Evolutionary conservation across 345 rosid species (phyloP).

Genomic region (Populus nigra): DNA sequence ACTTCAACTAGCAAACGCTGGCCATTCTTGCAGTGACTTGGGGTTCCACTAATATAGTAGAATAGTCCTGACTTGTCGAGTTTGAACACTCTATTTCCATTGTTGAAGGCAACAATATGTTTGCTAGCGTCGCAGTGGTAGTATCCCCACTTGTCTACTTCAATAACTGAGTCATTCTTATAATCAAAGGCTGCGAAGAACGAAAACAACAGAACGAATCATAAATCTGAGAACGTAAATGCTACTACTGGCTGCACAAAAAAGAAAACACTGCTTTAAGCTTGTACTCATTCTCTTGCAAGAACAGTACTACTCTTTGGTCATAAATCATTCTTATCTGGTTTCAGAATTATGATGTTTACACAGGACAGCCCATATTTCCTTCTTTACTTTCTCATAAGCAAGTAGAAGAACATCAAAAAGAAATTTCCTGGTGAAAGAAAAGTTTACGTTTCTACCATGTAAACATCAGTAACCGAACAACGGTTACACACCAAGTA

Average conservation of each 20-base stretch:
- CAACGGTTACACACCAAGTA: neutral
- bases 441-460: neutral
- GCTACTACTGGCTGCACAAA: neutral
- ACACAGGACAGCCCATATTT: no score
- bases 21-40: constrained; percentile 62
- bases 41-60: constrained; percentile 68
- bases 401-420: no score
- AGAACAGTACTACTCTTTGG: neutral
- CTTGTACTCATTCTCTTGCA: neutral
- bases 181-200: constrained; percentile 55
- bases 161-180: constrained; percentile 65
- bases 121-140: constrained; percentile 63
- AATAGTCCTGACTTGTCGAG: constrained; percentile 73
- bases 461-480: neutral
- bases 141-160: constrained; percentile 74
- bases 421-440: no score
- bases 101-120: constrained; percentile 44
- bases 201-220: neutral
- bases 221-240: neutral
- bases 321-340: neutral
- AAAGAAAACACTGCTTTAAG: neutral
- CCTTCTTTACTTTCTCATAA: no score
- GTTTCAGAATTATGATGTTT: no score
- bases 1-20: constrained; percentile 69
- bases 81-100: constrained; percentile 51